phyloP scores from a whole-genome alignment of 805 yeast species.

The Geotrichum ghanense region DNA sequence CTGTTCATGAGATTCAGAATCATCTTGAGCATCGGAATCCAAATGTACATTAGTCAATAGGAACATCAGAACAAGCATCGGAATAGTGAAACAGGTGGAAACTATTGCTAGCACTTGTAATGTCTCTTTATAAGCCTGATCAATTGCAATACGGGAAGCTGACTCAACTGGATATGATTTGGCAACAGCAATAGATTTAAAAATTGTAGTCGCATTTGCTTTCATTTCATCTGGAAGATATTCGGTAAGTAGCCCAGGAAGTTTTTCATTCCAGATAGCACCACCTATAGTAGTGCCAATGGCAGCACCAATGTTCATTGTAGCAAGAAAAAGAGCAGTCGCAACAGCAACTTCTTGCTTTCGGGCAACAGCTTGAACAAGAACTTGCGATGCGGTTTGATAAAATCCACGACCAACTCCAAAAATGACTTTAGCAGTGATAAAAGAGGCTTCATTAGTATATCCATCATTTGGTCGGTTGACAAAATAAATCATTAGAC shows the following conservation, averaged over 20 bases:
- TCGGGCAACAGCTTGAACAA: constrained; percentile 40
- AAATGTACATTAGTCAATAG: not conserved
- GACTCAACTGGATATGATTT: not conserved
- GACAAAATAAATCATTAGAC: constrained; percentile 36
- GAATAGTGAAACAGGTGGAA: not conserved
- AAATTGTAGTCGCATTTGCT: constrained; percentile 8
- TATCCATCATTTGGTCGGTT: constrained; percentile 31
- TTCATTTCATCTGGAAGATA: constrained; percentile 21
- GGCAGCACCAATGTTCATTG: constrained; percentile 46
- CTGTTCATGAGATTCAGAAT: too few relatives aligned
- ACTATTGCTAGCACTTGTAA: not conserved
- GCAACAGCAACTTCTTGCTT: constrained; percentile 49
- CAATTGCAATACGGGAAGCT: not conserved
- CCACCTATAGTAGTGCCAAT: constrained; percentile 47
- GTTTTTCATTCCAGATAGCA: constrained; percentile 43
- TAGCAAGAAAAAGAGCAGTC: constrained; percentile 37
- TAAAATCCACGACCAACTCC: constrained; percentile 58
- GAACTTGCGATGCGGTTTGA: constrained; percentile 44
- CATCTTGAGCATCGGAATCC: too few relatives aligned
- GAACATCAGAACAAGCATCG: not conserved
- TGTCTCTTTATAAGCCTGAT: not conserved
- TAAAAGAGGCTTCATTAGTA: constrained; percentile 36
- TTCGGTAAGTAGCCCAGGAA: constrained; percentile 19
- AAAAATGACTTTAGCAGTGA: constrained; percentile 45
- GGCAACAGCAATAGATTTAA: not conserved